phyloP scores from a whole-genome alignment of 2,329 filamentous ascomycete species.

The Cordyceps militaris region DNA sequence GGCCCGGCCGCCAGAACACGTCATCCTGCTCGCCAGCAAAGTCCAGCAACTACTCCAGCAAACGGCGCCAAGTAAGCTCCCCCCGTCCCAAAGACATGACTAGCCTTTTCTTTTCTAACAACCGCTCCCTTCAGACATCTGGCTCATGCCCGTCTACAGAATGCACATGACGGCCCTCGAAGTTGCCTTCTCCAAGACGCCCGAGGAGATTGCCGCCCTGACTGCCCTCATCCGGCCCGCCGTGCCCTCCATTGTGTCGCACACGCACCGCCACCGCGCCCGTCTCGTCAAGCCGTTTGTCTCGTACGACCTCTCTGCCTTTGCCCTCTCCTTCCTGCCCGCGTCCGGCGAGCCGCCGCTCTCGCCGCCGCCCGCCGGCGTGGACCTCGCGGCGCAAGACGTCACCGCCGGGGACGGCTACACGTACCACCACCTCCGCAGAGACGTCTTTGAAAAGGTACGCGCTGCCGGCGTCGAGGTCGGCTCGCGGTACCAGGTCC shows the following conservation, averaged over 20 bases:
- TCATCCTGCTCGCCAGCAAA: constrained; percentile 58
- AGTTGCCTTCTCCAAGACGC: constrained; percentile 70
- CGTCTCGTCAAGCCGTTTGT: constrained; percentile 76
- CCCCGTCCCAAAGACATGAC: background rate
- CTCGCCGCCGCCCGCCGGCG: constrained; percentile 32
- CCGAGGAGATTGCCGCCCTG: constrained; percentile 58
- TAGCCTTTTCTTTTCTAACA: too few relatives aligned
- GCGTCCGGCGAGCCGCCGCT: constrained; percentile 53
- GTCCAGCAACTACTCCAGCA: constrained; percentile 61
- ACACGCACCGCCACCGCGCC: constrained; percentile 59
- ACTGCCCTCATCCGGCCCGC: constrained; percentile 49
- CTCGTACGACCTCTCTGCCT: constrained; percentile 76
- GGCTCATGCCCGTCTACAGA: constrained; percentile 73
- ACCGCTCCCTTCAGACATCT: constrained; percentile 50
- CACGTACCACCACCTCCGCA: constrained; percentile 84
- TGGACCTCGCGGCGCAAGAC: constrained; percentile 25
- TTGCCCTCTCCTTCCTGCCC: constrained; percentile 83
- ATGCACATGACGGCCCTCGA: constrained; percentile 86
- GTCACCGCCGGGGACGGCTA: constrained; percentile 55
- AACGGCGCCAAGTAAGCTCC: constrained; percentile 57
- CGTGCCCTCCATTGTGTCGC: constrained; percentile 55
- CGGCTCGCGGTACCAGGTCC: constrained; percentile 76
- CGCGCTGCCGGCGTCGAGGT: constrained; percentile 59
- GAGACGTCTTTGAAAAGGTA: constrained; percentile 63
- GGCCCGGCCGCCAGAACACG: constrained; percentile 70